These are phyloP conservation scores for Acanthochlamys bracteata DNA, from an alignment of 106 monocot species.

Conservation along the genomic window DNA sequence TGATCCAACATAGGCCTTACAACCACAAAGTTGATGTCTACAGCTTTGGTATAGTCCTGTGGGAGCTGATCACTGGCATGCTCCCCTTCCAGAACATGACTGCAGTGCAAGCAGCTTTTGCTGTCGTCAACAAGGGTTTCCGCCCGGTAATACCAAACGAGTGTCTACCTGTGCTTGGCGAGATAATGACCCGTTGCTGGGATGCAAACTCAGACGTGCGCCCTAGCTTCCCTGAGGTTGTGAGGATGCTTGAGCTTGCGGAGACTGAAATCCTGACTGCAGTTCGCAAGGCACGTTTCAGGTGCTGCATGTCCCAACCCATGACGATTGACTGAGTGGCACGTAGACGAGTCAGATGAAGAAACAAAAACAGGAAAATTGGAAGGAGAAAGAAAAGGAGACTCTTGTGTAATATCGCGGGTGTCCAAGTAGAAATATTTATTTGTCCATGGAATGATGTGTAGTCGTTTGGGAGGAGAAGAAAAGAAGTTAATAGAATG, in stretches of 20 bases:
- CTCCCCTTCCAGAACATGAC: slow-evolving; percentile 73
- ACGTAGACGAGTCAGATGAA: background rate
- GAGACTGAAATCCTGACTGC: slow-evolving; percentile 43
- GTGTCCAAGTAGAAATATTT: background rate
- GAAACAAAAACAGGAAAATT: background rate
- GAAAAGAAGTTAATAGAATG: too few relatives aligned
- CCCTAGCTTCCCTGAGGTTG: slow-evolving; percentile 44
- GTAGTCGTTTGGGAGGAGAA: background rate
- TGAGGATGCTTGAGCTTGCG: slow-evolving; percentile 51
- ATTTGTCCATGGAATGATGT: background rate
- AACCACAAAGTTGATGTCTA: slow-evolving; percentile 70
- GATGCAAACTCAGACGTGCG: slow-evolving; percentile 51
- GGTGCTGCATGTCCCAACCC: slow-evolving; percentile 55
- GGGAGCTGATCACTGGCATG: slow-evolving; percentile 67
- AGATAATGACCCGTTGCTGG: slow-evolving; percentile 76
- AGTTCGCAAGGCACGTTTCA: slow-evolving; percentile 45
- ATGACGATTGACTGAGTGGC: slow-evolving; percentile 40
- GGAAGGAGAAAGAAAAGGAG: slow-evolving; percentile 1
- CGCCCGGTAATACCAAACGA: slow-evolving; percentile 46
- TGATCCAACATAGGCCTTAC: slow-evolving; percentile 70
- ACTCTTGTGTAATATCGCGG: background rate
- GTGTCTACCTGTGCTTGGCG: slow-evolving; percentile 44
- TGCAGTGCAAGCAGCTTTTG: slow-evolving; percentile 66
- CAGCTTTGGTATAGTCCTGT: slow-evolving; percentile 60
- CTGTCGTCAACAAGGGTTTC: slow-evolving; percentile 59